Percentiles rank a stretch among this genome's conserved stretches.
phyloP scores from a whole-genome alignment of 495 filamentous ascomycete species.

The Penicillium goetzii region DNA sequence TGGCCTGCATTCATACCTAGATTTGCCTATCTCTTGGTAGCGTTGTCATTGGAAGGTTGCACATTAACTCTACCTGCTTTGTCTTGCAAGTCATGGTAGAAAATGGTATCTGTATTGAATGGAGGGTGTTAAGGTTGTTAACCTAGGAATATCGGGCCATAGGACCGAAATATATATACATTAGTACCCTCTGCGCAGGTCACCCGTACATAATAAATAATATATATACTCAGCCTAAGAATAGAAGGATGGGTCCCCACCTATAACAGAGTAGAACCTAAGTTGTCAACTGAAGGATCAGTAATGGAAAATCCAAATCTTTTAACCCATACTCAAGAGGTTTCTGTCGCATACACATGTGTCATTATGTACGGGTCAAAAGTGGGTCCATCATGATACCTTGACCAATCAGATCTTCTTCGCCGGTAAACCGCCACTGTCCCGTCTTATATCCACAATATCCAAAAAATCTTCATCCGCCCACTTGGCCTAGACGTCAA shows the following conservation, averaged over 20 bases:
- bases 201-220: too few relatives aligned
- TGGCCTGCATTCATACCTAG: background rate
- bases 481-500: background rate
- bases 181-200: too few relatives aligned
- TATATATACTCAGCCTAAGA: too few relatives aligned
- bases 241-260: too few relatives aligned
- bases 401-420: background rate
- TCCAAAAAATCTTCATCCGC: background rate
- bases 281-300: too few relatives aligned
- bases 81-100: too few relatives aligned
- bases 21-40: background rate
- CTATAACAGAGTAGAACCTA: too few relatives aligned
- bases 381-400: background rate
- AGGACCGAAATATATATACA: too few relatives aligned
- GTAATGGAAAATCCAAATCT: too few relatives aligned
- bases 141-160: too few relatives aligned
- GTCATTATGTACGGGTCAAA: background rate
- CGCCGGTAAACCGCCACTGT: background rate
- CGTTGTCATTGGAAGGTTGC: background rate
- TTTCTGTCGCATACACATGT: background rate
- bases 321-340: background rate
- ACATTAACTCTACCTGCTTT: background rate
- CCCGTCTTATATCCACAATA: background rate
- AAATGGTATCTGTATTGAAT: too few relatives aligned
- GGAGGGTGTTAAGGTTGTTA: too few relatives aligned